Percentiles rank a stretch among this genome's conserved stretches.
phyloP scores from a whole-genome alignment of 345 rosid genomes.

The Kernera saxatilis region DNA sequence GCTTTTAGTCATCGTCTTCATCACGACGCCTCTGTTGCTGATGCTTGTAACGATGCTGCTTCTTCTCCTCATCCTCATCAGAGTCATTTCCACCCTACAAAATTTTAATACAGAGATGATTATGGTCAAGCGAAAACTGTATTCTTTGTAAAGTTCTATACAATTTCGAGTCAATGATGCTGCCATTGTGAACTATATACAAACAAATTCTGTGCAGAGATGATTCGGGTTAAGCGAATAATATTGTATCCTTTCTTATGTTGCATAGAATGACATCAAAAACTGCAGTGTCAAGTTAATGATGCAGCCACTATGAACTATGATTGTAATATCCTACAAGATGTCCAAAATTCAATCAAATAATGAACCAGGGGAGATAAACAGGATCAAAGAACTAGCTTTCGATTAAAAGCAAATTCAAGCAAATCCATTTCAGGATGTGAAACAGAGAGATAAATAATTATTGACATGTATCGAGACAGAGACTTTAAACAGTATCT shows the following conservation, averaged over 20 bases:
- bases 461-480: background rate
- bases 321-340: too few species aligned
- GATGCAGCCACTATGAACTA: background rate
- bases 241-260: too few species aligned
- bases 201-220: too few species aligned
- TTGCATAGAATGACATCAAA: too few species aligned
- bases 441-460: background rate
- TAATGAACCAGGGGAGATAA: background rate
- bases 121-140: background rate
- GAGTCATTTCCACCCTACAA: slow-evolving; percentile 58
- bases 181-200: background rate
- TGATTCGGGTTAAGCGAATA: too few species aligned
- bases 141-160: background rate
- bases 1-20: slow-evolving; percentile 41
- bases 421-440: background rate
- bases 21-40: slow-evolving; percentile 54
- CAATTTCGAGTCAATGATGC: background rate
- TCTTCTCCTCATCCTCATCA: slow-evolving; percentile 49
- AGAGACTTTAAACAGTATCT: background rate
- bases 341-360: background rate
- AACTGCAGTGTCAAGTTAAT: too few species aligned
- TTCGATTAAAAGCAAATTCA: background rate
- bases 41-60: slow-evolving; percentile 40
- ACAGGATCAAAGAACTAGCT: background rate
- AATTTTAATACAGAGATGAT: background rate